A percentile compares a stretch with the other conserved stretches of the same genome.
phyloP scores from a whole-genome alignment of 768 basidiomycete genomes.

The Coprinopsis strossmayeri region DNA sequence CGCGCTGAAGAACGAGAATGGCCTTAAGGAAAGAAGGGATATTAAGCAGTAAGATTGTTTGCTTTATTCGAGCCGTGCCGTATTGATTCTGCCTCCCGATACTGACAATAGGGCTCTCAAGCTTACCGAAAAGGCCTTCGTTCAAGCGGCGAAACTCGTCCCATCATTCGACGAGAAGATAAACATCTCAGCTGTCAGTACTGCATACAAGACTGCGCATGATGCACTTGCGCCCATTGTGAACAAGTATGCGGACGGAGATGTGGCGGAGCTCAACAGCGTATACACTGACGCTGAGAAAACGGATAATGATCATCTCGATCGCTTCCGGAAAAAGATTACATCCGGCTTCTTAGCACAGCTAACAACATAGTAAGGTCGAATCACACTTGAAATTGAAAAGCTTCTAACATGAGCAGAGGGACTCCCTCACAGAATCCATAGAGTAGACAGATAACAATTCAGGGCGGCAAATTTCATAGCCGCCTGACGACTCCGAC shows the following conservation, averaged over 20 bases:
- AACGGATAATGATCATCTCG: slow-evolving; percentile 11
- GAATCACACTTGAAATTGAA: too few species aligned
- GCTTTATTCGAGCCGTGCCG: too few species aligned
- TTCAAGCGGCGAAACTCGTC: background rate
- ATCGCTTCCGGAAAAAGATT: slow-evolving; percentile 8
- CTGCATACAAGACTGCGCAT: background rate
- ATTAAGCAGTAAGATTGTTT: too few species aligned
- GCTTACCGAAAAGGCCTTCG: background rate
- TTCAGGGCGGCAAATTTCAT: too few species aligned
- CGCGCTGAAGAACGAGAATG: background rate
- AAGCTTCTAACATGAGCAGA: too few species aligned
- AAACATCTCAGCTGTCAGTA: background rate
- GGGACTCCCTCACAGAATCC: too few species aligned
- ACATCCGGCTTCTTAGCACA: background rate
- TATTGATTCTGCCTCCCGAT: too few species aligned
- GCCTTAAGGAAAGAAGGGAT: too few species aligned
- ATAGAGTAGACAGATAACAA: too few species aligned
- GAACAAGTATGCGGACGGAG: slow-evolving; percentile 4
- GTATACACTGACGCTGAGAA: slow-evolving; percentile 4
- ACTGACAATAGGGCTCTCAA: background rate
- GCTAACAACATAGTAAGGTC: too few species aligned
- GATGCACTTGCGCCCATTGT: background rate
- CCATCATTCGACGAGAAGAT: background rate
- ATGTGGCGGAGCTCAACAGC: background rate
- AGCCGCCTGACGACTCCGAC: too few species aligned